Evolutionary conservation across 495 filamentous ascomycete genomes (phyloP).

Genomic region (Aspergillus mulundensis): DNA sequence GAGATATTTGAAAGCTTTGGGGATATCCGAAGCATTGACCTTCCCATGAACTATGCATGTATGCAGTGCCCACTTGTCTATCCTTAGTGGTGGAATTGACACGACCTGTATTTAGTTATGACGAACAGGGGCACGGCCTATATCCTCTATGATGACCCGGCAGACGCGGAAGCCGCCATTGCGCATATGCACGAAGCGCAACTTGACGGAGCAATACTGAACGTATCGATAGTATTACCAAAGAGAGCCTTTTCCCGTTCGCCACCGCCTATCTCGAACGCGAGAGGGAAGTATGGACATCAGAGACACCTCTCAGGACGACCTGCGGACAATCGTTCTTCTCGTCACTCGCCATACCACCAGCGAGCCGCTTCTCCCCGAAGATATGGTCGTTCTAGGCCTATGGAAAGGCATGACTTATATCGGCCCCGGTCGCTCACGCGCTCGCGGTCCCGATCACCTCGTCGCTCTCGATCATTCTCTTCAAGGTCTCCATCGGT

Average conservation of each 20-base stretch:
- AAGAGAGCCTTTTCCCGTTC: slow-evolving; percentile 59
- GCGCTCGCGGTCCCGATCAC: slow-evolving; percentile 44
- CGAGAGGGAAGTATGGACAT: slow-evolving; percentile 28
- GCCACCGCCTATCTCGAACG: slow-evolving; percentile 36
- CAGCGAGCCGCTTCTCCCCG: slow-evolving; percentile 33
- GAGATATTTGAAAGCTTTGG: slow-evolving; percentile 94
- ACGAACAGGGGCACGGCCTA: slow-evolving; percentile 94
- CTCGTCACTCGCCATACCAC: slow-evolving; percentile 24
- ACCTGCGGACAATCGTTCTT: slow-evolving; percentile 24
- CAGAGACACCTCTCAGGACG: slow-evolving; percentile 32
- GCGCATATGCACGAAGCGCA: slow-evolving; percentile 98
- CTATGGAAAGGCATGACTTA: slow-evolving; percentile 43
- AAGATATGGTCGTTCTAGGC: slow-evolving; percentile 36
- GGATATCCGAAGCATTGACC: slow-evolving; percentile 75
- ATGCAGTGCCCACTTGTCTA: slow-evolving; percentile 27
- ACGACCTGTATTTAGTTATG: slow-evolving; percentile 54
- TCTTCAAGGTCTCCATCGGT: slow-evolving; percentile 27
- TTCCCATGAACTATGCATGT: slow-evolving; percentile 88
- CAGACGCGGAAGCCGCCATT: slow-evolving; percentile 83
- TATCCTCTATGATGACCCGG: slow-evolving; percentile 73
- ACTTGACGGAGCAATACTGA: slow-evolving; percentile 80
- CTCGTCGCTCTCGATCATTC: slow-evolving; percentile 34
- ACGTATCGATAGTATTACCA: slow-evolving; percentile 90
- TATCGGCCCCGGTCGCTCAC: slow-evolving; percentile 48
- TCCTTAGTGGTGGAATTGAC: slow-evolving; percentile 5